Percentiles rank a stretch among this genome's conserved stretches.
phyloP scores from a whole-genome alignment of 2,329 filamentous ascomycete species.

The Pseudogymnoascus sp. region DNA sequence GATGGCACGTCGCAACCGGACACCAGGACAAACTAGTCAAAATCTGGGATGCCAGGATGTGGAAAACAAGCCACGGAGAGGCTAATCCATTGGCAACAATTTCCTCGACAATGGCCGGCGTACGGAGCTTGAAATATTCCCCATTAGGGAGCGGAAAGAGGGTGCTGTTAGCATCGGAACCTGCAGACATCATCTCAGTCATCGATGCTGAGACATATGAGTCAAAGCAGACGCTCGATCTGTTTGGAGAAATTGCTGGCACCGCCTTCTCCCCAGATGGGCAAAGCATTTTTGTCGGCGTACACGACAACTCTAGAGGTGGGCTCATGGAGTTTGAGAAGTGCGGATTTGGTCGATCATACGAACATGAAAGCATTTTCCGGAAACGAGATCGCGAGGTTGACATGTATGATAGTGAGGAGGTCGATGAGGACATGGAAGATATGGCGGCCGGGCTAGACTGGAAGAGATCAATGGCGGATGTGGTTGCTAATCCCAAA shows the following conservation, averaged over 20 bases:
- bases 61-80: slow-evolving; percentile 48
- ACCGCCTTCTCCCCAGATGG: slow-evolving; percentile 62
- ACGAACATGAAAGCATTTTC: slow-evolving; percentile 22
- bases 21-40: slow-evolving; percentile 68
- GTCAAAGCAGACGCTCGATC: slow-evolving; percentile 62
- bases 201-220: slow-evolving; percentile 61
- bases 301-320: slow-evolving; percentile 59
- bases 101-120: slow-evolving; percentile 60
- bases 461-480: slow-evolving; percentile 11
- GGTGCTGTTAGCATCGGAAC: slow-evolving; percentile 66
- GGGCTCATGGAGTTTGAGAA: slow-evolving; percentile 41
- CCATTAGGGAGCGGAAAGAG: slow-evolving; percentile 61
- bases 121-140: slow-evolving; percentile 65
- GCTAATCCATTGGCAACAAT: slow-evolving; percentile 48
- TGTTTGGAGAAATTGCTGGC: slow-evolving; percentile 71
- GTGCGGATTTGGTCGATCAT: slow-evolving; percentile 23
- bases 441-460: slow-evolving; percentile 11
- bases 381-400: slow-evolving; percentile 12
- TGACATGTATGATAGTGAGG: slow-evolving; percentile 11
- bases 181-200: slow-evolving; percentile 66
- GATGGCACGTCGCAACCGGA: slow-evolving; percentile 68
- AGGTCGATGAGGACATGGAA: not conserved
- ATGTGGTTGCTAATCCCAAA: slow-evolving; percentile 5
- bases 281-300: slow-evolving; percentile 61
- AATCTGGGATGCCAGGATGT: slow-evolving; percentile 71